A percentile compares a stretch with the other conserved stretches of the same genome.
phyloP scores from a whole-genome alignment of 2,329 filamentous ascomycete genomes.

The Alternaria sp. region DNA sequence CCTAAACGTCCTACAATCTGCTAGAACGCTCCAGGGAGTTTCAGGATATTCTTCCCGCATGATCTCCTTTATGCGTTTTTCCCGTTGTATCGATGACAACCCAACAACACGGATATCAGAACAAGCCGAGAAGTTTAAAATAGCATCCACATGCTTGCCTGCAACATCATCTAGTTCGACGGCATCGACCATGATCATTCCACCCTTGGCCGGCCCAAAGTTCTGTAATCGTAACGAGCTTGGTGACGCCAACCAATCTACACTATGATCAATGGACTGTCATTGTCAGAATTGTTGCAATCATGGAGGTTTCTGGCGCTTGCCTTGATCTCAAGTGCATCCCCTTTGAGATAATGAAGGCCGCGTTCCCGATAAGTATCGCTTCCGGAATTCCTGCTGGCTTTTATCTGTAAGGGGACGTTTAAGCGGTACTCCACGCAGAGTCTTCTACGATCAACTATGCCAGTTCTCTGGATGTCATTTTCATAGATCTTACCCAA shows the following conservation, averaged over 20 bases:
- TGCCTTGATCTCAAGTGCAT: background rate
- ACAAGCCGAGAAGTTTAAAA: background rate
- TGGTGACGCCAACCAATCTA: background rate
- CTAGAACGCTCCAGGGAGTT: fast-evolving
- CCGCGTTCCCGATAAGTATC: too few relatives aligned
- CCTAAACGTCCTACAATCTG: background rate
- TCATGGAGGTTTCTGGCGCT: background rate
- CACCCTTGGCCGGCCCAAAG: fast-evolving
- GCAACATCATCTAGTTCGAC: background rate
- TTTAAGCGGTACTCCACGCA: background rate
- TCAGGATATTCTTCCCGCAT: background rate
- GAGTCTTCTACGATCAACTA: background rate
- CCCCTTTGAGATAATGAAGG: background rate
- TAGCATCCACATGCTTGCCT: background rate
- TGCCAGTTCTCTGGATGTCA: background rate
- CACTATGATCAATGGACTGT: fast-evolving
- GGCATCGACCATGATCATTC: background rate
- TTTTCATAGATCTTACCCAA: background rate
- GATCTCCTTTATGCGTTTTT: background rate
- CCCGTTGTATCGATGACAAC: background rate
- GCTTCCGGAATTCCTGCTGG: background rate
- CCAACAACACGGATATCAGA: background rate
- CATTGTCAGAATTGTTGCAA: background rate
- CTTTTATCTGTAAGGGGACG: background rate
- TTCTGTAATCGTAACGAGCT: background rate